Base-by-base conservation (phyloP, 164 flowering plant genomes). In the Nymphaea thermarum region DNA sequence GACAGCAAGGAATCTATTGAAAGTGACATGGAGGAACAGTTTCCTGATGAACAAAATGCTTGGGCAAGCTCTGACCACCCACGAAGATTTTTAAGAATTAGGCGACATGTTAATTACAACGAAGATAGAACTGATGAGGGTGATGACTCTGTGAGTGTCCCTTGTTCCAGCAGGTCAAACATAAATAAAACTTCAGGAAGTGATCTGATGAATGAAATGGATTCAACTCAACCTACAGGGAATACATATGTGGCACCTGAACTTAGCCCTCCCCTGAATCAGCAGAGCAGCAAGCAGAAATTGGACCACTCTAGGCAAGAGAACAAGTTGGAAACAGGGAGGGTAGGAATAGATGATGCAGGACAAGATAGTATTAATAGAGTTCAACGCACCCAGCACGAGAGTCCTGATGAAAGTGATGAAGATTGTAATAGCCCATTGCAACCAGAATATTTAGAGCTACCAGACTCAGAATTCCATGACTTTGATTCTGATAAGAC, bases 381-480 rank as follows among this genome's bases (percentile, higher is more conserved):
- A 42, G 66, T 43, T 5, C 71, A 36, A 6, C 43, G 55, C 44
- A 64, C 62, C 36, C 36, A 25, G 36, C 36, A 25, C 55, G 65
- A 51, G 71, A 61, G 7, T 44, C 51, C 66, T 65, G 72, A 70
- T 47, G 67, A 60, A 36, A 57, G 72, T 25, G 45, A 71, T 57
- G 53, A 41, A 51, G 12, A 12, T 5, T 17, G 60, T 41, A 6
- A 55, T 7, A 16, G 10, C 2, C 36, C 67, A 16, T 44, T 64
- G 62, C 74, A 73, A n/a, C 55, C 43, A 5, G 43, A 63, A 43
- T 7, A 15, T 1, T 74, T 65, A 74, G 66, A 45, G 0, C 82
- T 66, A 66, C 79, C 84, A 18, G 95, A 85, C 72, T 78, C 93
- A 18, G 91, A 91, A 5, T 89, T 91, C 67, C 69, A 69, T 68